Conservation (phyloP, 495 filamentous ascomycete species). For the Neurospora sp. region DNA sequence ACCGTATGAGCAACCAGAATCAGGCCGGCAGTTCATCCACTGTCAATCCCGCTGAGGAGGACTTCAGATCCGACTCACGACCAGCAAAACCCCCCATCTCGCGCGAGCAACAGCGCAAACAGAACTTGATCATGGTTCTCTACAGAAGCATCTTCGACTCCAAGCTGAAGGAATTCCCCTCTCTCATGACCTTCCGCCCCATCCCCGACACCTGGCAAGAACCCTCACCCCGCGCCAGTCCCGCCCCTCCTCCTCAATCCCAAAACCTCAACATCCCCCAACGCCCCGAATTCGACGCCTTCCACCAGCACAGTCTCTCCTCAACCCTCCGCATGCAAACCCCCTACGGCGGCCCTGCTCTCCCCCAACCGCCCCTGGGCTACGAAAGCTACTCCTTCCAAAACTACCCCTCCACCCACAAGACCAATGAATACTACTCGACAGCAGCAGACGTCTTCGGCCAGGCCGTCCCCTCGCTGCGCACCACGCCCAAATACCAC, state of each 20-base stretch:
- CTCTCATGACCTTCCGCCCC: background rate
- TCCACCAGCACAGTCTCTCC: background rate
- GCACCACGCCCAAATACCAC: slow-evolving; percentile 5
- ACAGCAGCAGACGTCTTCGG: background rate
- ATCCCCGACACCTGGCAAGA: background rate
- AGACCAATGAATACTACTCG: background rate
- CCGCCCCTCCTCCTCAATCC: background rate
- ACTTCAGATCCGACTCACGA: background rate
- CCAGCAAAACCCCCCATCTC: background rate
- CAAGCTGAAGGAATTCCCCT: background rate
- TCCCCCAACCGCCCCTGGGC: background rate
- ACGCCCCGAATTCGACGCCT: background rate
- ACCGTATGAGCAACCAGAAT: background rate
- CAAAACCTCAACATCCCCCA: background rate
- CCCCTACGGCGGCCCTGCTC: background rate
- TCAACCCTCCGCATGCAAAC: background rate
- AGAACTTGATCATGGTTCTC: background rate
- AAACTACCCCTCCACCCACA: background rate
- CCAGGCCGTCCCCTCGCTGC: background rate
- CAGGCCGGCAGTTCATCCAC: background rate
- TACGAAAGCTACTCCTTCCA: slow-evolving; percentile 4
- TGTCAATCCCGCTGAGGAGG: background rate
- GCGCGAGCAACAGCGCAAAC: background rate
- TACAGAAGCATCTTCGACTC: background rate
- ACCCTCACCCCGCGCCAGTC: background rate